Base-by-base conservation (phyloP, 106 monocot genomes). In the Dendrobium chrysotoxum region DNA sequence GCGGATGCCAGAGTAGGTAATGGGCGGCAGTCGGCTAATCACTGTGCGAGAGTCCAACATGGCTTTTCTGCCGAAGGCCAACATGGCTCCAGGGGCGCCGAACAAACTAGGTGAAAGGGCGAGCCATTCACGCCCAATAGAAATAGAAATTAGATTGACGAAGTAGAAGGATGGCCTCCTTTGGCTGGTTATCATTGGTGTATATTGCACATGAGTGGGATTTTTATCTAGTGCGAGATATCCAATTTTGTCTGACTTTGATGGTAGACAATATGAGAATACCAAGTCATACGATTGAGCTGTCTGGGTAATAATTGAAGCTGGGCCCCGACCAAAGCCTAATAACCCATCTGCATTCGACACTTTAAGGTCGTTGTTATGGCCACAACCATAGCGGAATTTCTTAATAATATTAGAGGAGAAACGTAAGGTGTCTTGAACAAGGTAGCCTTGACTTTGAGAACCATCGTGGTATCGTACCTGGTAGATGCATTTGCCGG, bases 241-340 rank as follows among this genome's bases (percentile, higher is more conserved):
- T 35, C 35, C 35, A 35, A 35, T 35, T 35, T 2, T 35, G 35
- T 3, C 35, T 35, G 35, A 0, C 35, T 21, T 83, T 83, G 0
- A 80, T 74, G 15, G 66, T 28, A 35, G 80, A 44, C 89, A 89
- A 82, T 89, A 89, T 16, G 89, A 86, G 74, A 89, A 89, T 15
- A 78, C 72, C 1, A 73, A 65, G 16, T 79, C 77, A 28, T 79
- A 84, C n/a, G 30, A 77, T 11, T 23, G 5, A 0, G 61, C 26
- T 0, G 89, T 78, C 23, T 89, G 89, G 15, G 72, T 66, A 2
- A 86, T 77, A 12, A 89, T 17, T 35, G 35, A 35, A 35, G 3
- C 0, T 0, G 35, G 35, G 0, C 35, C 35, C 35, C 35, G 35
- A 3, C 35, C 35, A 3, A 35, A 35, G 35, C 35, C 35, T 35